Evolutionary conservation across 805 yeast species (phyloP).

Genomic region (Wickerhamomyces alni): DNA sequence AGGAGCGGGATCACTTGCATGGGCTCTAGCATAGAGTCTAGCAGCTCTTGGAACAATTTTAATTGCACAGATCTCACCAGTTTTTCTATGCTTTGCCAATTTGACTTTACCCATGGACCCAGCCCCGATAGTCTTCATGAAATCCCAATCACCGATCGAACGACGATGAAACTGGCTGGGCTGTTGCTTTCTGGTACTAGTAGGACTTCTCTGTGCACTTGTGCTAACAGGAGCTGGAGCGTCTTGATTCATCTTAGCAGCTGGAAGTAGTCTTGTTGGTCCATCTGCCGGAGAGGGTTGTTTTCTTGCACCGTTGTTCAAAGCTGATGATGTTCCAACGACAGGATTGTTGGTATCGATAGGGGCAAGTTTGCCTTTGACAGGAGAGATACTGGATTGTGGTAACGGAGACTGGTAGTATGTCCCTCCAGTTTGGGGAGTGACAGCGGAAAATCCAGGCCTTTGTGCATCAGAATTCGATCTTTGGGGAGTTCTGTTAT

Average conservation of each 20-base stretch:
- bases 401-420: neutral
- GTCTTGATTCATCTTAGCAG: constrained; percentile 13
- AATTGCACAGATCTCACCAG: constrained; percentile 83
- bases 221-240: constrained; percentile 7
- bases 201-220: constrained; percentile 7
- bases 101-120: constrained; percentile 99
- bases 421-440: neutral
- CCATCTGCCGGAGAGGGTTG: constrained; percentile 1
- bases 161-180: constrained; percentile 60
- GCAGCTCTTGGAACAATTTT: constrained; percentile 91
- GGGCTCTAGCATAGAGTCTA: constrained; percentile 65
- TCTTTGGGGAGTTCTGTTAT: constrained; percentile 13
- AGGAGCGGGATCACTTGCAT: constrained; percentile 63
- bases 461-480: constrained; percentile 1
- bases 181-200: constrained; percentile 18
- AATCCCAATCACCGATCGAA: constrained; percentile 95
- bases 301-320: constrained; percentile 3
- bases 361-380: neutral
- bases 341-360: neutral
- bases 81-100: constrained; percentile 77
- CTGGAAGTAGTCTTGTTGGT: constrained; percentile 13
- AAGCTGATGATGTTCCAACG: constrained; percentile 5
- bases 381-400: neutral
- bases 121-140: constrained; percentile 91
- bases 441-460: too few species aligned